Conservation (phyloP, 2,329 filamentous ascomycete genomes). For the Xylaria sp. region DNA sequence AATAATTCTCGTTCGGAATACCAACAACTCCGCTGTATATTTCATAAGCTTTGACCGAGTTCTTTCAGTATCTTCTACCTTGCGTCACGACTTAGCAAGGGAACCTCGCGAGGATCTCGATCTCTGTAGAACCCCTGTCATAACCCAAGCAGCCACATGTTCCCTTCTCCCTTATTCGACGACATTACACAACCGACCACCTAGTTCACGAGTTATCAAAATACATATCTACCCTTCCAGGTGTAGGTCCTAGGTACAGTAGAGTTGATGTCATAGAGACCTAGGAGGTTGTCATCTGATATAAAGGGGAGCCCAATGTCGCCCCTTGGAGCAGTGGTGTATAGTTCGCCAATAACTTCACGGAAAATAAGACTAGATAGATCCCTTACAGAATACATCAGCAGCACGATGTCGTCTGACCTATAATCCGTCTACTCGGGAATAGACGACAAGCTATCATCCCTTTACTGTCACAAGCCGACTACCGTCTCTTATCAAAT, state of each 20-base stretch:
- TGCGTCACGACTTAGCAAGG: neutral
- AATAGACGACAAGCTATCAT: too few species aligned
- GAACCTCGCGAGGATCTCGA: neutral
- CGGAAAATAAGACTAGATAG: neutral
- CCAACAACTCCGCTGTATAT: too few species aligned
- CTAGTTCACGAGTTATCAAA: neutral
- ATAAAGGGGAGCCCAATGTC: neutral
- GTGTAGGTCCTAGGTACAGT: too few species aligned
- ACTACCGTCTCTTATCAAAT: neutral
- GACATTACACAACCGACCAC: neutral
- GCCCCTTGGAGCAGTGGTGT: neutral
- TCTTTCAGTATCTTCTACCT: neutral
- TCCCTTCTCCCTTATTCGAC: neutral
- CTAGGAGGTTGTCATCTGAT: too few species aligned
- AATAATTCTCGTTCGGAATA: neutral
- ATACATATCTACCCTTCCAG: too few species aligned
- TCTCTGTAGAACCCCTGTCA: neutral
- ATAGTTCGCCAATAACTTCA: too few species aligned
- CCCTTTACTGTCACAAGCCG: neutral
- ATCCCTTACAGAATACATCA: neutral
- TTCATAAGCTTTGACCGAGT: neutral
- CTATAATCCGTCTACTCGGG: neutral
- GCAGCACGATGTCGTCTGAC: neutral
- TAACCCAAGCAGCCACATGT: neutral
- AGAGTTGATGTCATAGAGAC: too few species aligned